Base-by-base conservation (phyloP, 192 early-diverging fungal species). In the Pilaira anomala region DNA sequence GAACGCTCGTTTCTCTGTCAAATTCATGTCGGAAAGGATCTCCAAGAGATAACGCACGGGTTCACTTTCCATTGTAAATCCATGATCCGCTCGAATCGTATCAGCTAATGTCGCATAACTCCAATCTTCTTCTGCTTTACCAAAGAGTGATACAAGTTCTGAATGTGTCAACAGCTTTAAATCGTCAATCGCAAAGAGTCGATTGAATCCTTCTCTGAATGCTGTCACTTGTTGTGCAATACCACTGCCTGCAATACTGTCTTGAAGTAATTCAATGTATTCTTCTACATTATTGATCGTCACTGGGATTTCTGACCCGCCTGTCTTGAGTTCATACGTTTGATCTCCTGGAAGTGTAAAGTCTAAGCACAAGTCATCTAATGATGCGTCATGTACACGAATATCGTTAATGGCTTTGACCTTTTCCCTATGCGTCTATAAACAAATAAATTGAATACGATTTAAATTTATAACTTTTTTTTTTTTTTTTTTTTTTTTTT, bases 321-420 rank as follows among this genome's bases (percentile, higher is more conserved):
- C 73, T 16, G 65, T 62, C 79, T 75, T 80, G 25, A 93, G 78
- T 49, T 91, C 87, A 48, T 88, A 77, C 13, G 73, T 65, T 14
- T 89, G 83, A 78, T 91, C 81, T 7, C 94, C 94, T 8, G 91
- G 91, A 29, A 96, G 75, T 2, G 91, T 91, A 78, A 96, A 96
- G 68, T 94, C 93, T 14, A 97, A 78, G 29, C 81, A 80, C 40
- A 97, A 79, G 46, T 90, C 87, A 0, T 81, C 79, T 25, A 90
- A 59, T n/a, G 55, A 72, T 36, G 83, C 74, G 29, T 66, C 84
- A 24, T 73, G 67, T 24, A 81, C 75, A 42, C 69, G 77, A 66
- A 92, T 78, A 14, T 63, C 66, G 11, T 59, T 71, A n/a, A 89
- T 44, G 3, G 72, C 79, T 6, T 42, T 62, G 12, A 52, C 36